Evolutionary conservation across 176 grass and related monocot genomes (phyloP).

Genomic region (Ananas comosus): DNA sequence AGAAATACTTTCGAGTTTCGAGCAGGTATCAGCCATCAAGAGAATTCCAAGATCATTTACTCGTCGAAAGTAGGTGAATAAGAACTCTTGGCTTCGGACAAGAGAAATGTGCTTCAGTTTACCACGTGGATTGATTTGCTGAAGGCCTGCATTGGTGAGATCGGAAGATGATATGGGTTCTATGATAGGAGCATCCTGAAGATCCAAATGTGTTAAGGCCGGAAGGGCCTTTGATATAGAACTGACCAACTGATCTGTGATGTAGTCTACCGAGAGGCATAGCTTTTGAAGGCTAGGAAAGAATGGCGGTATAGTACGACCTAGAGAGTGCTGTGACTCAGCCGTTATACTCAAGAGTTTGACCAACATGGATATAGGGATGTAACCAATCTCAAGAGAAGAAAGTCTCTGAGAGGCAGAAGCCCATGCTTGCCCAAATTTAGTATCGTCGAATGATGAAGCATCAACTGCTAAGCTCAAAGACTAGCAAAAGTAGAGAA

Average conservation of each 20-base stretch:
- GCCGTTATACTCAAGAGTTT: constrained; percentile 36
- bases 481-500: constrained; percentile 37
- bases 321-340: constrained; percentile 24
- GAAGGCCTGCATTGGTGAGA: constrained; percentile 85
- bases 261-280: constrained; percentile 77
- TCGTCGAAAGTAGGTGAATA: constrained; percentile 64
- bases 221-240: constrained; percentile 72
- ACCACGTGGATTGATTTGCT: constrained; percentile 68
- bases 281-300: constrained; percentile 78
- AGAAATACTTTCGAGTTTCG: constrained; percentile 77
- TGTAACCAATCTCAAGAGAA: constrained; percentile 87
- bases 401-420: constrained; percentile 46
- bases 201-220: constrained; percentile 60
- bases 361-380: constrained; percentile 72
- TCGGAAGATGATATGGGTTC: constrained; percentile 67
- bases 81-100: constrained; percentile 80
- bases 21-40: constrained; percentile 72
- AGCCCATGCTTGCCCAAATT: constrained; percentile 62
- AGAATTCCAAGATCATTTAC: constrained; percentile 89
- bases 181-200: constrained; percentile 75
- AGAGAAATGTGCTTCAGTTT: constrained; percentile 89
- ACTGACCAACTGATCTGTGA: constrained; percentile 68
- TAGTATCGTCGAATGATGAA: constrained; percentile 64
- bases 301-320: constrained; percentile 33
- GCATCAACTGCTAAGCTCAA: constrained; percentile 76